These are phyloP conservation scores for Saccharata proteae DNA, from an alignment of 2,329 filamentous ascomycete species.

Conservation along the genomic window DNA sequence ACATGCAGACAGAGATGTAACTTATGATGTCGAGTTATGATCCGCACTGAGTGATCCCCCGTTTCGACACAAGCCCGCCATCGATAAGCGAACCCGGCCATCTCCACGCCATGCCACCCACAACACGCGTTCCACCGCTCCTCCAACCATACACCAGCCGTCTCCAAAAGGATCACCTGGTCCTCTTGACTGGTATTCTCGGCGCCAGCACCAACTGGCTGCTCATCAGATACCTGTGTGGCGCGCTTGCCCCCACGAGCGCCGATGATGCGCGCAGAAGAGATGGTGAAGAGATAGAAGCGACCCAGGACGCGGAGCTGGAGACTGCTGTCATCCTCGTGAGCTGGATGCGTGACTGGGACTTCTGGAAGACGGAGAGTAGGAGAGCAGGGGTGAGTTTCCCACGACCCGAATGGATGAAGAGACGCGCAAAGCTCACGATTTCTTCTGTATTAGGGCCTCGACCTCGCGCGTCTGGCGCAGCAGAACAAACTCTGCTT, in stretches of 20 bases:
- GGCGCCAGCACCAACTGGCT: slow-evolving; percentile 44
- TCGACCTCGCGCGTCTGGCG: slow-evolving; percentile 54
- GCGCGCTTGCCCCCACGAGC: slow-evolving; percentile 24
- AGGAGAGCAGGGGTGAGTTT: slow-evolving; percentile 49
- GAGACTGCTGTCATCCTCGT: slow-evolving; percentile 52
- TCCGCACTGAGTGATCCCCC: too few species aligned
- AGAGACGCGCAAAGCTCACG: slow-evolving; percentile 1
- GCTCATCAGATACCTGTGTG: slow-evolving; percentile 38
- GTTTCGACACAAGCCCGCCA: too few species aligned
- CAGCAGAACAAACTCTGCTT: slow-evolving; percentile 54
- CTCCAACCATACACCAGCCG: slow-evolving; percentile 52
- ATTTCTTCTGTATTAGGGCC: slow-evolving; percentile 43
- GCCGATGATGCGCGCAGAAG: too few species aligned
- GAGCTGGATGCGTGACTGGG: slow-evolving; percentile 67
- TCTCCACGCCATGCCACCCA: slow-evolving; percentile 19
- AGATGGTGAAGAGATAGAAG: slow-evolving; percentile 30
- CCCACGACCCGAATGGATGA: background rate
- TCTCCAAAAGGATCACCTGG: slow-evolving; percentile 40
- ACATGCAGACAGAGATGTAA: too few species aligned
- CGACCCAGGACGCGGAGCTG: slow-evolving; percentile 9
- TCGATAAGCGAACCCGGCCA: too few species aligned
- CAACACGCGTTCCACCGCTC: slow-evolving; percentile 46
- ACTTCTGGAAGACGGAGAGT: slow-evolving; percentile 66
- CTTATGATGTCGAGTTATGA: too few species aligned
- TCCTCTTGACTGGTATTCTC: slow-evolving; percentile 55